Evolutionary conservation across 139 green algal genomes (phyloP).

Genomic region (Chlorella sp.): DNA sequence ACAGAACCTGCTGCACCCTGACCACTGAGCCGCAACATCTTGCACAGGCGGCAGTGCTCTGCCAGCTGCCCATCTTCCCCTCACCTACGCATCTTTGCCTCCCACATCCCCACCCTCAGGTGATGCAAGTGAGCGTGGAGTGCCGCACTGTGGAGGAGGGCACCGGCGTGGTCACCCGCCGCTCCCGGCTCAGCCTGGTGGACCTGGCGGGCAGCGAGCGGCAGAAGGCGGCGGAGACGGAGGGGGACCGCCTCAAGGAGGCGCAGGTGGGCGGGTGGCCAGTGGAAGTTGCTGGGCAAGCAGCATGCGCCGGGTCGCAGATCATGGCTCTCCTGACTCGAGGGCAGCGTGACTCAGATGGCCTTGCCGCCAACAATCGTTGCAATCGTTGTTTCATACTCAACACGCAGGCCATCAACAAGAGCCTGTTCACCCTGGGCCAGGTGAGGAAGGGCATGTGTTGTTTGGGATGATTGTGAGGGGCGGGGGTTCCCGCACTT

Average conservation of each 20-base stretch:
- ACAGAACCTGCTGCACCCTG: no score
- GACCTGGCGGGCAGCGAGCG: conserved; percentile 67
- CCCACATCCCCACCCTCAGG: neutral
- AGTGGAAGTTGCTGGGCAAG: no score
- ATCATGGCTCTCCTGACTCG: no score
- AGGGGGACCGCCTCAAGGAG: conserved; percentile 65
- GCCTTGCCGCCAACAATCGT: no score
- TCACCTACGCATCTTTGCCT: no score
- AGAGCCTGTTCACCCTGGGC: conserved; percentile 57
- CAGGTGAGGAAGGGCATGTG: conserved; percentile 42
- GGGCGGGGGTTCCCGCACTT: no score
- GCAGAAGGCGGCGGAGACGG: conserved; percentile 50
- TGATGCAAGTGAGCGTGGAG: conserved; percentile 41
- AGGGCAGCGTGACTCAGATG: no score
- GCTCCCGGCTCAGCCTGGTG: conserved; percentile 56
- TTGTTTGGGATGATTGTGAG: neutral
- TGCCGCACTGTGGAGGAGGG: conserved; percentile 41
- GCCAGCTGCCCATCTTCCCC: no score
- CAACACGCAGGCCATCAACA: conserved; percentile 66
- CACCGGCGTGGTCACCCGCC: conserved; percentile 25
- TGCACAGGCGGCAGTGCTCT: no score
- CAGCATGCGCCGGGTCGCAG: no score
- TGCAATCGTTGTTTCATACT: no score
- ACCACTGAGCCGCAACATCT: no score
- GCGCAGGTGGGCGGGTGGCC: conserved; percentile 32